These are phyloP conservation scores for Trichoderma atrobrunneum DNA, from an alignment of 2,329 filamentous ascomycete genomes.

Conservation along the genomic window DNA sequence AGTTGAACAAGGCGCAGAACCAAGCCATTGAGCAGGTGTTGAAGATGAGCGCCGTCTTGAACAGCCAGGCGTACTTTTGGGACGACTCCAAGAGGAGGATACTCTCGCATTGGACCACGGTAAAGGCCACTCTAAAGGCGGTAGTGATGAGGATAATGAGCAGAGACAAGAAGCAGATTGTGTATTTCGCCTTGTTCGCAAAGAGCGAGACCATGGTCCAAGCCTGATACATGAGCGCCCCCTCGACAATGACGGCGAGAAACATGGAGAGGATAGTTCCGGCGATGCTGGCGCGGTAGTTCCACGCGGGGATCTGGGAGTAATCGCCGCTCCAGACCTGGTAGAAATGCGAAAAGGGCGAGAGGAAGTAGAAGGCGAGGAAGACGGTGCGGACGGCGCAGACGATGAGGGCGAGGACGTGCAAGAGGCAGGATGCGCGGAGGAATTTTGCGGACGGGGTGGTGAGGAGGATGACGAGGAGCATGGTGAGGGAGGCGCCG, in stretches of 20 bases:
- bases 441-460: constrained; percentile 64
- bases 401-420: constrained; percentile 57
- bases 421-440: constrained; percentile 64
- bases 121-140: constrained; percentile 34
- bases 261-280: constrained; percentile 43
- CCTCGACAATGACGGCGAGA: constrained; percentile 45
- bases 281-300: constrained; percentile 38
- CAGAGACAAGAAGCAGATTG: constrained; percentile 33
- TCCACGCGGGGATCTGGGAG: constrained; percentile 41
- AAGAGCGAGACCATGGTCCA: constrained; percentile 53
- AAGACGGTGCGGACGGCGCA: constrained; percentile 60
- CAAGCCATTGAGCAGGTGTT: constrained; percentile 46
- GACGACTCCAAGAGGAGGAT: constrained; percentile 29
- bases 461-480: constrained; percentile 64
- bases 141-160: constrained; percentile 35
- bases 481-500: constrained; percentile 63
- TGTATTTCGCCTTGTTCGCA: constrained; percentile 36
- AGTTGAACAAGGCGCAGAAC: constrained; percentile 56
- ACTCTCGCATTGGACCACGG: constrained; percentile 37
- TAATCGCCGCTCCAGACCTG: constrained; percentile 55
- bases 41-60: constrained; percentile 38
- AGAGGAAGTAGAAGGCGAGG: constrained; percentile 58
- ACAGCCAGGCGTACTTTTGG: constrained; percentile 35
- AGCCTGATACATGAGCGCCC: constrained; percentile 50
- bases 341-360: constrained; percentile 61